phyloP scores from a whole-genome alignment of 163 green algal genomes.

The Scenedesmus sp. region DNA sequence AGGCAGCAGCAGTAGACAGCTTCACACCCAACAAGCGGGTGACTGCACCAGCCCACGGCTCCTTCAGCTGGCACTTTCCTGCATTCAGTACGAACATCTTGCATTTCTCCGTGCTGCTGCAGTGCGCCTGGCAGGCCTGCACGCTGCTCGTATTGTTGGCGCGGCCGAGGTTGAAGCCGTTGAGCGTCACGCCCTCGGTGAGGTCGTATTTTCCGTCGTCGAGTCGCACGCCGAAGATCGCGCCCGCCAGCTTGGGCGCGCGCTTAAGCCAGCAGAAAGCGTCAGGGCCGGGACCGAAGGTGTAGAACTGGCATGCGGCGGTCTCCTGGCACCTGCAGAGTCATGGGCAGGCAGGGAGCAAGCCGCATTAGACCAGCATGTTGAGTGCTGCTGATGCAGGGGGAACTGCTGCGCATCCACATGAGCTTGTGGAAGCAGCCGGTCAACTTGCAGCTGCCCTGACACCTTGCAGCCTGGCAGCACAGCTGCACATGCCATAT shows the following conservation, averaged over 20 bases:
- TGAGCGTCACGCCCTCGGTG: background rate
- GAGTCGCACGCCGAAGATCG: background rate
- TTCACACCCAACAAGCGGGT: background rate
- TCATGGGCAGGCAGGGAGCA: too few relatives aligned
- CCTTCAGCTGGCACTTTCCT: constrained; percentile 2
- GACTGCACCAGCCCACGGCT: background rate
- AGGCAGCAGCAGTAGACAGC: background rate
- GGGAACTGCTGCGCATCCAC: too few relatives aligned
- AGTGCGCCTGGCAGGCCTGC: constrained; percentile 79
- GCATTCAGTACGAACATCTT: constrained; percentile 63
- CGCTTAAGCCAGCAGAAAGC: constrained; percentile 16
- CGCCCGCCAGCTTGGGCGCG: background rate
- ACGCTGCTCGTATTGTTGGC: constrained; percentile 30
- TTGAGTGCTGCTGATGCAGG: too few relatives aligned
- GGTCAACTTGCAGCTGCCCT: too few relatives aligned
- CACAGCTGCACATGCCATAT: too few relatives aligned
- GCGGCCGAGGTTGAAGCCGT: background rate
- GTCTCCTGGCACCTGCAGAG: background rate
- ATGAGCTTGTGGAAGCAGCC: too few relatives aligned
- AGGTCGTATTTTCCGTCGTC: background rate
- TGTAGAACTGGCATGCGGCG: background rate
- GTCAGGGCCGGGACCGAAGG: background rate
- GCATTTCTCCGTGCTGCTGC: constrained; percentile 68
- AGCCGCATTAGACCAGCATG: too few relatives aligned
- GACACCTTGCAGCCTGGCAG: too few relatives aligned